Base-by-base conservation (phyloP, 345 rosid species). In the Abelmoschus esculentus region DNA sequence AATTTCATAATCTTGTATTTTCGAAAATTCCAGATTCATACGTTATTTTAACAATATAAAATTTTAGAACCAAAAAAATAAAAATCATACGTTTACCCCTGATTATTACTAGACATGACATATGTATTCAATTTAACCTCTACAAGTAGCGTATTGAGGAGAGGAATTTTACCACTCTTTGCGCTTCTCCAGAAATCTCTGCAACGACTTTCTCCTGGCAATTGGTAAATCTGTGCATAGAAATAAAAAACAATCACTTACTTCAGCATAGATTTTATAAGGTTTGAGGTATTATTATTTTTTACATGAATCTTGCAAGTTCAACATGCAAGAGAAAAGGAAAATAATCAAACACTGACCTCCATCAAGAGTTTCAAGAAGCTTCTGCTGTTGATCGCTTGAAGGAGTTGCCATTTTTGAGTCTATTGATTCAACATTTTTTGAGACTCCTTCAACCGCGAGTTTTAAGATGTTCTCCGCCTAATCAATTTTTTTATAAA, bases 171-270 rank as follows among this genome's bases (percentile, higher is more conserved):
- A 91, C 97, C 99, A 88, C 77, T 86, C 96, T 71, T 87, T 95
- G 44, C 97, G 97, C 75, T 90, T 95, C 85, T 87, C 96, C 46
- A 95, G 76, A 75, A 95, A 95, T 70, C 93, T 84, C 83, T 86
- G 86, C 64, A 95, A 80, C 31, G 99, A 95, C 74, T 81, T 91
- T 78, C 74, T 76, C 69, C 99, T 71, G 29, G 86, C 82, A 47
- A 88, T 80, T 1, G 97, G 96, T 72, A 95, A 84, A 84, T 87
- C 97, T 91, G 77, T 89, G 76, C 38, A 22, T 0, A 22, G 26
- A 17, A 46, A 44, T n/a, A 2, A n/a, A 22, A 40, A 22, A 3
- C 11, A 26, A 10, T 8, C n/a, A 19, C 12, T 1, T 22, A 22
- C 26, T 19, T 49, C 8, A 19, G 38, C 53, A 42, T 56, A 38